phyloP scores from a whole-genome alignment of 176 grass and related monocot species.

The Raddia distichophylla region DNA sequence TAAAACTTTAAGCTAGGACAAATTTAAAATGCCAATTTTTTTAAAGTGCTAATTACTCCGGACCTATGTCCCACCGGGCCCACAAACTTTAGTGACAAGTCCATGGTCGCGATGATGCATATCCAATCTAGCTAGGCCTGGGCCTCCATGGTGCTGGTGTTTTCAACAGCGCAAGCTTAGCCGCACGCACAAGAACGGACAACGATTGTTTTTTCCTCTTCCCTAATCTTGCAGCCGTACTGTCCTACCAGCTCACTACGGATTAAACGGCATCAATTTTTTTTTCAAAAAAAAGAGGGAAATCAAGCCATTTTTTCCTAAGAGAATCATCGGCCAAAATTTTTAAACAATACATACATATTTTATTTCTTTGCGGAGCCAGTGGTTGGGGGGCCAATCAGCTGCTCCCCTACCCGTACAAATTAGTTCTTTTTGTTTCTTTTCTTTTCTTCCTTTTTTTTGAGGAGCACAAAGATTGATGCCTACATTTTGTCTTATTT shows the following conservation, averaged over 20 bases:
- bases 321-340: not conserved
- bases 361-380: no score
- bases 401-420: no score
- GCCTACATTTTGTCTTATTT: not conserved
- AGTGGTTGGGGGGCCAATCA: no score
- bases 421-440: no score
- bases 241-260: not conserved
- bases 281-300: no score
- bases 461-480: slow-evolving; percentile 27
- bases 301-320: no score
- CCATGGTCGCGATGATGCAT: no score
- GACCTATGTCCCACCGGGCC: not conserved
- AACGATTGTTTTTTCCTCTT: not conserved
- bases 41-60: no score
- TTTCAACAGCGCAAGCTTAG: not conserved
- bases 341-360: not conserved
- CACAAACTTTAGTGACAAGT: not conserved
- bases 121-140: no score
- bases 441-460: not conserved
- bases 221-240: not conserved
- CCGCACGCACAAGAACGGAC: not conserved
- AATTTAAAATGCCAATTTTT: no score
- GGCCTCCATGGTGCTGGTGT: not conserved
- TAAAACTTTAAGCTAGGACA: no score
- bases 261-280: not conserved